Evolutionary conservation across 306 rosid species (phyloP).

Genomic region (Cicer judaicum): DNA sequence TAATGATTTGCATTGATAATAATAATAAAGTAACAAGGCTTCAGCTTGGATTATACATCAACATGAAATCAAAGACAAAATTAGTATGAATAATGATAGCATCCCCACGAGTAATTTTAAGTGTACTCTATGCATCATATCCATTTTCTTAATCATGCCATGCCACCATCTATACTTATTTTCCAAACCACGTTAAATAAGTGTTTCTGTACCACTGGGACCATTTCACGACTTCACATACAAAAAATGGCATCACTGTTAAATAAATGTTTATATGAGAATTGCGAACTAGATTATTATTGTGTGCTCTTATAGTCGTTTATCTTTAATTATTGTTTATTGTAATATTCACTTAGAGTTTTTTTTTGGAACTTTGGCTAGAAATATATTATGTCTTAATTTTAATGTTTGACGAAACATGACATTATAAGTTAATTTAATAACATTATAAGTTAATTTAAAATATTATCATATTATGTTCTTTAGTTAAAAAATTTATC

Average conservation of each 20-base stretch:
- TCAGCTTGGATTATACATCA: not conserved
- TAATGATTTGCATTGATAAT: constrained; percentile 62
- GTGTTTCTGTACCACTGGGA: not conserved
- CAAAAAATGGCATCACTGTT: not conserved
- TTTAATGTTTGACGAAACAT: too few relatives aligned
- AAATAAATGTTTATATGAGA: too few relatives aligned
- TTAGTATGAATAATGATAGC: constrained; percentile 46
- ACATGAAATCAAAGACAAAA: constrained; percentile 48
- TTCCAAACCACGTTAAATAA: constrained; percentile 43
- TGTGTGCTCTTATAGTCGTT: too few relatives aligned
- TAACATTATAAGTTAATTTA: too few relatives aligned
- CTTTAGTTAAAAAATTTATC: too few relatives aligned
- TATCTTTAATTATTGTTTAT: too few relatives aligned
- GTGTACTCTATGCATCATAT: not conserved
- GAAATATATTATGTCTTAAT: too few relatives aligned
- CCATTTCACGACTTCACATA: constrained; percentile 22
- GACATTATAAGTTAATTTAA: too few relatives aligned
- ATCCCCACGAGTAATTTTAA: constrained; percentile 35
- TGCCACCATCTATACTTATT: constrained; percentile 33
- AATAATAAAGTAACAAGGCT: not conserved
- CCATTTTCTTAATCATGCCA: constrained; percentile 38
- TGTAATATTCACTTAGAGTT: too few relatives aligned
- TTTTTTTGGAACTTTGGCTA: too few relatives aligned
- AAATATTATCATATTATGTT: too few relatives aligned
- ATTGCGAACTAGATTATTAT: too few relatives aligned